Conservation (phyloP, 495 filamentous ascomycete genomes). For the Tuber magnatum region DNA sequence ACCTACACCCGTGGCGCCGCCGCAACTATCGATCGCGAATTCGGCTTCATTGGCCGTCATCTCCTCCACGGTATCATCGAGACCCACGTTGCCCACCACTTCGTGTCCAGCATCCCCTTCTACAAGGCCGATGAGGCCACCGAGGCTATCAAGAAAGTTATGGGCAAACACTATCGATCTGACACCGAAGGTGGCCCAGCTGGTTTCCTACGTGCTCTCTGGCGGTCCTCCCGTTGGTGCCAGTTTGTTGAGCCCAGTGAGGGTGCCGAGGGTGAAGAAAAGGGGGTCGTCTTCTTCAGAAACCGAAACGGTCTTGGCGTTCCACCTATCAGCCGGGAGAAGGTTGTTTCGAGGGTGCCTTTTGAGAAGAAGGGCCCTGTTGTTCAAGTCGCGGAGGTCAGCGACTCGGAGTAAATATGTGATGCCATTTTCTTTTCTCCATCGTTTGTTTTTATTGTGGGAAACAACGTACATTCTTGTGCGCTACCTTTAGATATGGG, state of each 20-base stretch:
- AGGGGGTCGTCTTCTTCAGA: slow-evolving; percentile 64
- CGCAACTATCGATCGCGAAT: slow-evolving; percentile 80
- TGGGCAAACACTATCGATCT: slow-evolving; percentile 72
- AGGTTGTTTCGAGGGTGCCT: slow-evolving; percentile 2
- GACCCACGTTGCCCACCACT: slow-evolving; percentile 86
- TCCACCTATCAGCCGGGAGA: slow-evolving; percentile 45
- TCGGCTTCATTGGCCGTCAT: slow-evolving; percentile 78
- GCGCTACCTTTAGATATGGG: neutral
- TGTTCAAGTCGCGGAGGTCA: slow-evolving; percentile 24
- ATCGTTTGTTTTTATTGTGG: slow-evolving; percentile 10
- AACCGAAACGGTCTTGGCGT: slow-evolving; percentile 70
- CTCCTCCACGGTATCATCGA: slow-evolving; percentile 89
- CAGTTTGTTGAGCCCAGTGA: slow-evolving; percentile 67
- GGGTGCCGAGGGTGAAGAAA: slow-evolving; percentile 56
- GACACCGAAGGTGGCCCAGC: slow-evolving; percentile 57
- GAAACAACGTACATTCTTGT: neutral
- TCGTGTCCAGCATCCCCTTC: slow-evolving; percentile 77
- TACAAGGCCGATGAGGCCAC: slow-evolving; percentile 86
- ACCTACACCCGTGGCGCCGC: slow-evolving; percentile 79
- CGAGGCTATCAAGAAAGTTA: slow-evolving; percentile 72
- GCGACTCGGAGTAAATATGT: slow-evolving; percentile 28
- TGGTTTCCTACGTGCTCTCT: slow-evolving; percentile 59
- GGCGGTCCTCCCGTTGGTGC: slow-evolving; percentile 60
- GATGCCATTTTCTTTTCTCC: slow-evolving; percentile 7
- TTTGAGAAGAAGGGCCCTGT: slow-evolving; percentile 18